Conservation (phyloP, 2,329 filamentous ascomycete species). For the Aspergillus versicolor region DNA sequence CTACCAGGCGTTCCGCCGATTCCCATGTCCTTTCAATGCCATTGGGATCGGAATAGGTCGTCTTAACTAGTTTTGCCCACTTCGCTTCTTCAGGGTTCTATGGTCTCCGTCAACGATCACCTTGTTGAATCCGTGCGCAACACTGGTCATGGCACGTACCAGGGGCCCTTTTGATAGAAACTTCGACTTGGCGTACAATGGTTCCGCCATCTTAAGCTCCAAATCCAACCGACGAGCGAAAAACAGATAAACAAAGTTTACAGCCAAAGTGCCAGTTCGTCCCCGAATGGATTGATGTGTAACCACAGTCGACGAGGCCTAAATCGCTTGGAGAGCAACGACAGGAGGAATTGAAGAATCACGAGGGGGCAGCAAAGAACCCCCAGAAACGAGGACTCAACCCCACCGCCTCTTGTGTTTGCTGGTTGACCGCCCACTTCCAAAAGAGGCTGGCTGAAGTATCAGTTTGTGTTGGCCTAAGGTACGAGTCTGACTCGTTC, state of each 20-base stretch:
- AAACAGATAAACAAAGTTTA: neutral
- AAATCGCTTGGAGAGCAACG: neutral
- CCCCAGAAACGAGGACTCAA: neutral
- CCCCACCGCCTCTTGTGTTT: constrained; percentile 6
- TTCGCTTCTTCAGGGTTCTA: constrained; percentile 41
- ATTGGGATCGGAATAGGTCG: constrained; percentile 43
- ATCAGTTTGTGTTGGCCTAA: neutral
- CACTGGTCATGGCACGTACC: constrained; percentile 24
- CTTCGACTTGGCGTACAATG: constrained; percentile 28
- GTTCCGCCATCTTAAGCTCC: constrained; percentile 20
- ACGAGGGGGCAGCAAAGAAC: neutral
- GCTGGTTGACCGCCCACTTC: neutral
- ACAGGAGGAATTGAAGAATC: neutral
- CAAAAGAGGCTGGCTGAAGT: neutral
- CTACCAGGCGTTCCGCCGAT: constrained; percentile 40
- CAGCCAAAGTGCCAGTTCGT: neutral
- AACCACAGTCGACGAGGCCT: neutral
- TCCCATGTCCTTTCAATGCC: constrained; percentile 47
- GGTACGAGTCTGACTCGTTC: neutral
- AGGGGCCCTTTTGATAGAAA: constrained; percentile 33
- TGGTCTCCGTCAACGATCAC: neutral
- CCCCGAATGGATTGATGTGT: neutral
- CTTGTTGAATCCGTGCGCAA: neutral
- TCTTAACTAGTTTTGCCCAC: constrained; percentile 45
- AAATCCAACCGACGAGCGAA: neutral